These are phyloP conservation scores for Monosporascus sp. DNA, from an alignment of 2,329 filamentous ascomycete species.

Conservation along the genomic window DNA sequence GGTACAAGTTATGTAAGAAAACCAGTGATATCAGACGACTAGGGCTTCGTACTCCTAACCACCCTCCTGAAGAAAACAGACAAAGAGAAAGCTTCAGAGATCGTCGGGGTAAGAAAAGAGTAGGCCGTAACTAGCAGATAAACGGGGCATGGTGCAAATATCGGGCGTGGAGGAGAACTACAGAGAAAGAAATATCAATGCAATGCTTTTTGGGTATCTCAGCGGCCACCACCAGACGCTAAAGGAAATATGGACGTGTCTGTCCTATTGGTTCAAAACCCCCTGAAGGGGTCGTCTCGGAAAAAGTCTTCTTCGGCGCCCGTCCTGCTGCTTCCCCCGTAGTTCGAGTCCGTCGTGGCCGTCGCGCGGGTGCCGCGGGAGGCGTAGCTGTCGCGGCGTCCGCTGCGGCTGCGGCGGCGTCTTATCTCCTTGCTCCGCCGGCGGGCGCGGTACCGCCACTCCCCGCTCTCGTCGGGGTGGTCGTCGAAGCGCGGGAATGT, in stretches of 20 bases:
- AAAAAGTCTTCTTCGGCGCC: constrained; percentile 52
- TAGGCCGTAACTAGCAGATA: too few relatives aligned
- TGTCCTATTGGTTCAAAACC: constrained; percentile 40
- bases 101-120: too few relatives aligned
- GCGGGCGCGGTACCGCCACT: constrained; percentile 41
- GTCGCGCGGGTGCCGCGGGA: constrained; percentile 40
- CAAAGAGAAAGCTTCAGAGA: too few relatives aligned
- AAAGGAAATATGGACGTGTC: background rate
- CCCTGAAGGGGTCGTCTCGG: constrained; percentile 57
- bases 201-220: constrained; percentile 11
- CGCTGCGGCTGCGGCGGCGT: constrained; percentile 47
- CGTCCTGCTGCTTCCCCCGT: constrained; percentile 38
- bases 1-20: too few relatives aligned
- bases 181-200: too few relatives aligned
- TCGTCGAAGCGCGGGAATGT: constrained; percentile 44
- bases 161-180: too few relatives aligned
- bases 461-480: constrained; percentile 44
- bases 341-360: constrained; percentile 39
- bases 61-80: too few relatives aligned
- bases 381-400: constrained; percentile 47
- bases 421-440: constrained; percentile 52
- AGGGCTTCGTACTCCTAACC: too few relatives aligned
- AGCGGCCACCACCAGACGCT: background rate
- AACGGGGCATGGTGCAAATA: too few relatives aligned
- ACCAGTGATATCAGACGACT: too few relatives aligned